Conservation (phyloP, 345 rosid genomes). For the Rhodamnia rubescens region DNA sequence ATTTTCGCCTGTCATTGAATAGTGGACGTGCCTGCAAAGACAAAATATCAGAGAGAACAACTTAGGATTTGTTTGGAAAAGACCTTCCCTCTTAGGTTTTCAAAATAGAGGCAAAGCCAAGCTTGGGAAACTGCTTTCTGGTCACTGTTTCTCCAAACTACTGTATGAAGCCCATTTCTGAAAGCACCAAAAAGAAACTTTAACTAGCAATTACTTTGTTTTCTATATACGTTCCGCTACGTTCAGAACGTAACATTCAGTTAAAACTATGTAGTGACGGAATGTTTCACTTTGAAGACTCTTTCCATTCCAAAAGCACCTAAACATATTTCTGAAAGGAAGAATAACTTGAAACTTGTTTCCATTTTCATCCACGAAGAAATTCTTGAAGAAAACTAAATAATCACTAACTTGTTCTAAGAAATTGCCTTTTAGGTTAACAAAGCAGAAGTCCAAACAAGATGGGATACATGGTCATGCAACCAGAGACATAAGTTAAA, state of each 20-base stretch:
- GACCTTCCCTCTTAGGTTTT: background rate
- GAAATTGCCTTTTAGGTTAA: background rate
- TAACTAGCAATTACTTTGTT: background rate
- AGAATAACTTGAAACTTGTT: background rate
- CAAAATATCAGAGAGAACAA: background rate
- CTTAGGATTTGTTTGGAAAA: background rate
- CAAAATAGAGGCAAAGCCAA: background rate
- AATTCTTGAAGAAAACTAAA: background rate
- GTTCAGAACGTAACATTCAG: too few species aligned
- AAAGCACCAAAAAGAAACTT: background rate
- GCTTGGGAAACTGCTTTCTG: background rate
- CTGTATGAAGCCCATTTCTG: background rate
- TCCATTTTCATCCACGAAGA: background rate
- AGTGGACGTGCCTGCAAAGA: constrained; percentile 66
- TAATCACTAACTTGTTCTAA: background rate
- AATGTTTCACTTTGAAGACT: background rate
- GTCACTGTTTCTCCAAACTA: background rate
- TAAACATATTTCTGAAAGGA: background rate
- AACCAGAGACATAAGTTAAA: background rate
- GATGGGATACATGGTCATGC: background rate
- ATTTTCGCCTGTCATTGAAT: constrained; percentile 71
- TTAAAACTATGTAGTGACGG: background rate
- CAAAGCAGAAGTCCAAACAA: background rate
- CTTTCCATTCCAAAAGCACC: background rate
- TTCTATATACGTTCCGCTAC: background rate